A percentile compares a stretch with the other conserved stretches of the same genome.
Conservation (phyloP, 139 green algal genomes). For the Chlamydomonas sp. region DNA sequence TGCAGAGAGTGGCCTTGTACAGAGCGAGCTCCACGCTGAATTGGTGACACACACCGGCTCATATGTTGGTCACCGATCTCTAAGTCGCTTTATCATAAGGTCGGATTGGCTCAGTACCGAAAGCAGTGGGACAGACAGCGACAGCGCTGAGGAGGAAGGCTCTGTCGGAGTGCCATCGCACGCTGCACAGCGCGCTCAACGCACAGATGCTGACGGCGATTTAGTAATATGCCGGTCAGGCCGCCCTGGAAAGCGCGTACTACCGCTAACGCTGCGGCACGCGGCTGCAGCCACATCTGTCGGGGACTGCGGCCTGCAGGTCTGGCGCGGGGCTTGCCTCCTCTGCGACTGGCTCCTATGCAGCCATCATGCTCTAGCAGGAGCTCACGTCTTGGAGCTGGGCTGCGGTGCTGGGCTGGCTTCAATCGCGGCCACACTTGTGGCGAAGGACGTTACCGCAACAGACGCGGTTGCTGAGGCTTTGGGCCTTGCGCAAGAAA, state of each 20-base stretch:
- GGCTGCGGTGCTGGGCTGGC: constrained; percentile 33
- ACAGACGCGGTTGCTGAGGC: neutral
- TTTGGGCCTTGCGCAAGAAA: too few species aligned
- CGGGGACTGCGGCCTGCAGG: neutral
- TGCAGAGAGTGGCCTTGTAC: neutral
- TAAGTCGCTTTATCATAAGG: too few species aligned
- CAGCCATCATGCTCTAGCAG: neutral
- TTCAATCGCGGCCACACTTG: neutral
- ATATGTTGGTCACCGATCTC: neutral
- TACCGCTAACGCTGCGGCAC: neutral
- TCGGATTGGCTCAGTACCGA: too few species aligned
- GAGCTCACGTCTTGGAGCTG: constrained; percentile 1
- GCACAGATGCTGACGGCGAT: too few species aligned
- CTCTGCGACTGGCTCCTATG: constrained; percentile 30
- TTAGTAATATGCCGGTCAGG: too few species aligned
- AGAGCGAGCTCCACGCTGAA: neutral
- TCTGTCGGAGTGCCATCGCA: too few species aligned
- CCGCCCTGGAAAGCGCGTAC: neutral
- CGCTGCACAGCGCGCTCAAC: too few species aligned
- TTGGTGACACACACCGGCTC: neutral
- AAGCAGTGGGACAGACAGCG: too few species aligned
- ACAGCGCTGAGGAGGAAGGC: too few species aligned
- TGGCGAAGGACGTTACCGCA: neutral
- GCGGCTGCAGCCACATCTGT: neutral
- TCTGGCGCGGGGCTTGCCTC: constrained; percentile 29